Base-by-base conservation (phyloP, 305 asterid species). In the Fraxinus latifolia region DNA sequence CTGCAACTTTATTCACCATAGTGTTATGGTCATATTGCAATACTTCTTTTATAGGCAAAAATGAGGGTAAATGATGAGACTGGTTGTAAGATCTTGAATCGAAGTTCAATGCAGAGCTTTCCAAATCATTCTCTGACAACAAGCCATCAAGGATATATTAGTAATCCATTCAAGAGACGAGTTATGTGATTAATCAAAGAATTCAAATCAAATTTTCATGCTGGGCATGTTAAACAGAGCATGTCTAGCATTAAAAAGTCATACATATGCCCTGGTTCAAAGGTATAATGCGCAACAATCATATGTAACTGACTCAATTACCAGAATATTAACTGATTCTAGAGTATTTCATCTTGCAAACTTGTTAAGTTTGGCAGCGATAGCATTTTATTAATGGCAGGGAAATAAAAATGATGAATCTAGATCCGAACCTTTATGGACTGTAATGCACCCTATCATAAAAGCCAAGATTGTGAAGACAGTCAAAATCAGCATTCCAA, bases 401-500 rank as follows among this genome's bases (percentile, higher is more conserved):
- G 65, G 71, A 70, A 58, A 21, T n/a, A 65, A 60, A 34, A 71
- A 31, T 7, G 39, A 77, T n/a, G 44, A 4, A 72, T 19, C 44
- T 36, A 44, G 79, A 79, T 19, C 67, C 88, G 33, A 77, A 96
- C 98, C 99, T 94, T 90, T 91, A 82, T 81, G 86, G 84, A 89
- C 85, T 58, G 91, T 85, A 82, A 91, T 89, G 85, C 91, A 86
- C 47, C 97, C 96, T 21, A 93, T 86, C 85, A 87, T 75, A 77
- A 90, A 90, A 83, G 93, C 97, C 84, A 93, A 77, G 5, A 87
- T 78, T 0, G 97, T 92, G 85, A 94, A 78, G n/a, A 78, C 87
- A 70, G 79, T 88, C 91, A 96, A 88, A 85, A 93, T 82, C 93
- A 96, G 91, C 97, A 94, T 88, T 62, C 91, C 95, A 32, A 92